Evolutionary conservation across 108 stramenopile species (phyloP).

Genomic region (Cylindrotheca closterium): DNA sequence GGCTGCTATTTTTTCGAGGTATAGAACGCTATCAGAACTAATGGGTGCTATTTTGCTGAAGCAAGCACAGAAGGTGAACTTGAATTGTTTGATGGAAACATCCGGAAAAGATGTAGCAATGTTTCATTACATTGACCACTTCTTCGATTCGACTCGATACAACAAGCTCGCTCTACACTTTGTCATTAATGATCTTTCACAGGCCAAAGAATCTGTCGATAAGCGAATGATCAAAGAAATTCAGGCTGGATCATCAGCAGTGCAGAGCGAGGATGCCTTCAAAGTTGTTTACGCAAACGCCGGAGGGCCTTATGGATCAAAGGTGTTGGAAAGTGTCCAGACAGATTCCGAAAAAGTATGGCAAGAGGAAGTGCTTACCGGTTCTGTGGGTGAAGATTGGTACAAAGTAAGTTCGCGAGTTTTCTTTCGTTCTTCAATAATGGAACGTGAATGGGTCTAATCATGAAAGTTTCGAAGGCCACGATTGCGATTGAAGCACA

Average conservation of each 20-base stretch:
- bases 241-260: conserved; percentile 43
- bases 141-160: conserved; percentile 65
- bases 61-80: conserved; percentile 55
- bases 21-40: conserved; percentile 78
- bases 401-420: conserved; percentile 26
- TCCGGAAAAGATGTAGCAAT: conserved; percentile 84
- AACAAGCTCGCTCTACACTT: conserved; percentile 83
- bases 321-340: conserved; percentile 73
- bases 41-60: conserved; percentile 64
- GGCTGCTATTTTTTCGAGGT: conserved; percentile 84
- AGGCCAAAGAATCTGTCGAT: conserved; percentile 75
- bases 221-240: conserved; percentile 82
- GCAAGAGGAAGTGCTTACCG: conserved; percentile 46
- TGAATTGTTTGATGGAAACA: conserved; percentile 83
- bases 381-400: conserved; percentile 67
- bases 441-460: neutral
- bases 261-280: conserved; percentile 40
- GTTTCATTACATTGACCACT: conserved; percentile 83
- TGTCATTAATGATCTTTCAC: conserved; percentile 71
- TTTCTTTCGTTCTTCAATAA: neutral
- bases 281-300: conserved; percentile 75
- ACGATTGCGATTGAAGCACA: conserved; percentile 70
- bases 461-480: conserved; percentile 23
- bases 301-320: conserved; percentile 86
- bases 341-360: conserved; percentile 75